phyloP scores from a whole-genome alignment of 2,329 filamentous ascomycete genomes.

The Trichoderma sp. region DNA sequence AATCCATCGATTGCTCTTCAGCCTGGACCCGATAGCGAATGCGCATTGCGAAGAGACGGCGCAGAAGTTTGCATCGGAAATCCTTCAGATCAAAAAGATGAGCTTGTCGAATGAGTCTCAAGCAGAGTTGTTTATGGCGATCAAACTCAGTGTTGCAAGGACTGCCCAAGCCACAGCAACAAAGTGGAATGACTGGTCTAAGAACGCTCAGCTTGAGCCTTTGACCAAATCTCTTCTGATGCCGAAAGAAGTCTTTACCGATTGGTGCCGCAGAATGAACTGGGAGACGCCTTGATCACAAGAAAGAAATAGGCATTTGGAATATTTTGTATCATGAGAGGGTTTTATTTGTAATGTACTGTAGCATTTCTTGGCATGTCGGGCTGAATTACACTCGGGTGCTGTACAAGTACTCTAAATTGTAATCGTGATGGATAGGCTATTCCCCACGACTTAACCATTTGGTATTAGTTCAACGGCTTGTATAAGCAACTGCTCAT shows the following conservation, averaged over 20 bases:
- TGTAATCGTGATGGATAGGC: conserved; percentile 10
- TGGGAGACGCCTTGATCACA: neutral
- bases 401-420: neutral
- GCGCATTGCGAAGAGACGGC: conserved; percentile 12
- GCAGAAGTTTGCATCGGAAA: neutral
- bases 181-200: conserved; percentile 1
- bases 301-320: neutral
- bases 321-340: neutral
- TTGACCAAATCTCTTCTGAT: neutral
- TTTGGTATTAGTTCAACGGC: neutral
- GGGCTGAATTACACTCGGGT: neutral
- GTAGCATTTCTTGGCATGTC: neutral
- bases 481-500: neutral
- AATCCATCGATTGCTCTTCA: conserved; percentile 4
- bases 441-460: conserved; percentile 7
- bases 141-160: neutral
- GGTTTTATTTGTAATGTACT: neutral
- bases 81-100: neutral
- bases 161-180: neutral
- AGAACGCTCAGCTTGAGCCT: neutral
- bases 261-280: conserved; percentile 1
- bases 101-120: conserved; percentile 2
- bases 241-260: neutral
- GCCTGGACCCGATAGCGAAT: conserved; percentile 1
- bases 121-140: conserved; percentile 16